These are phyloP conservation scores for Penicillium fimorum DNA, from an alignment of 495 filamentous ascomycete genomes.

Conservation along the genomic window DNA sequence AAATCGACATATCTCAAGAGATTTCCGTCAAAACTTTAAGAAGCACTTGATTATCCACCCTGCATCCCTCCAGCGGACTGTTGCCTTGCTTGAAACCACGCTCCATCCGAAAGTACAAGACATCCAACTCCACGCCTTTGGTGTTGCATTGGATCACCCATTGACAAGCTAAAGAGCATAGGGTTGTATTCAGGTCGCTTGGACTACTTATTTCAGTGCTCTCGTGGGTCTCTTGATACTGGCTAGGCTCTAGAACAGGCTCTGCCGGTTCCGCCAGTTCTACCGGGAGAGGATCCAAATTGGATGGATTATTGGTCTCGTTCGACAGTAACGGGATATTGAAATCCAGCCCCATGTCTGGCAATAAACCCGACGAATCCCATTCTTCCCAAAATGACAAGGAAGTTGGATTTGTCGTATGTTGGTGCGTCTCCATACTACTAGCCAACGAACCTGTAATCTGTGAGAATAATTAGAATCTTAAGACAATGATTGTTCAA, in stretches of 20 bases:
- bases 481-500: not conserved
- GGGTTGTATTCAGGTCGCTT: not conserved
- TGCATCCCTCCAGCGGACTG: constrained; percentile 1
- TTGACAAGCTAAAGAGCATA: not conserved
- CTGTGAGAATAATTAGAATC: not conserved
- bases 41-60: constrained; percentile 2
- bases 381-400: not conserved
- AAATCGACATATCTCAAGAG: not conserved
- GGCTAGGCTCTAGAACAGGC: not conserved
- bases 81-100: constrained; percentile 2
- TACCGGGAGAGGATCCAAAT: too few species aligned
- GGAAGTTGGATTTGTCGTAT: not conserved
- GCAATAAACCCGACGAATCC: not conserved
- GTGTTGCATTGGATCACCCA: constrained; percentile 1
- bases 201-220: not conserved
- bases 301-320: not conserved
- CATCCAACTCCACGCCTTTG: constrained; percentile 1
- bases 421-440: not conserved
- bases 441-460: not conserved
- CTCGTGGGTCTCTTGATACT: not conserved
- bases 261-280: not conserved
- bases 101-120: constrained; percentile 1
- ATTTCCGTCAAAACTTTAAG: not conserved
- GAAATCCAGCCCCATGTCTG: not conserved
- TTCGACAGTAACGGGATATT: not conserved